These are phyloP conservation scores for Lipomyces chichibuensis DNA, from an alignment of 805 yeast genomes.

Conservation along the genomic window DNA sequence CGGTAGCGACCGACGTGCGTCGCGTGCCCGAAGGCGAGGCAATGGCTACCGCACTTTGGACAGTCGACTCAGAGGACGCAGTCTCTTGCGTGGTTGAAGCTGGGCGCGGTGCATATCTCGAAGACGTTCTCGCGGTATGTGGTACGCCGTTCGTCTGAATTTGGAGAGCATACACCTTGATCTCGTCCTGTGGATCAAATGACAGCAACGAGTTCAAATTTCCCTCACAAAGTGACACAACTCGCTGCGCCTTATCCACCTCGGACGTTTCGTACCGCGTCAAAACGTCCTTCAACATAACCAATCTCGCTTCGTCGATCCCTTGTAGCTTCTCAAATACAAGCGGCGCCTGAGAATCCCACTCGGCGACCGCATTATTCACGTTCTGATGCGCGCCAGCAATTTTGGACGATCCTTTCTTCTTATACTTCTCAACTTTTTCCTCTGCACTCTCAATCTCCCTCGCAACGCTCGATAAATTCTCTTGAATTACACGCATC, in stretches of 20 bases:
- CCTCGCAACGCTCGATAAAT: constrained; percentile 51
- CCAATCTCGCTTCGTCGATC: constrained; percentile 66
- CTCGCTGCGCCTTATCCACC: constrained; percentile 55
- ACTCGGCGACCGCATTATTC: constrained; percentile 48
- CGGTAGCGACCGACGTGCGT: constrained; percentile 21
- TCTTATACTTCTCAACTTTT: constrained; percentile 47
- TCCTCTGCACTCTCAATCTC: constrained; percentile 49
- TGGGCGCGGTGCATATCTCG: constrained; percentile 3
- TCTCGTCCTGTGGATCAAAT: constrained; percentile 64
- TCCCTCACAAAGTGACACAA: constrained; percentile 58
- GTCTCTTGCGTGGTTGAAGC: neutral
- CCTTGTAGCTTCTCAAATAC: constrained; percentile 74
- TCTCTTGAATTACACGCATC: constrained; percentile 52
- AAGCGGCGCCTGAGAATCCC: constrained; percentile 80
- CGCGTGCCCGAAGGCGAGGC: constrained; percentile 14
- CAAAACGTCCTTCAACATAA: constrained; percentile 65
- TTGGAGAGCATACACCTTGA: constrained; percentile 54
- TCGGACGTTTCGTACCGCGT: constrained; percentile 65
- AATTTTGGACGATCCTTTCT: constrained; percentile 42
- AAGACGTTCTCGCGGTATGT: neutral
- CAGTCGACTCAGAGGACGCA: constrained; percentile 1
- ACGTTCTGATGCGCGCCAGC: constrained; percentile 50
- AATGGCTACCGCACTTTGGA: constrained; percentile 4
- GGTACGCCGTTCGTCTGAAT: constrained; percentile 32
- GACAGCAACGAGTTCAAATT: constrained; percentile 67